Evolutionary conservation across 768 basidiomycete genomes (phyloP).

Genomic region (Boletellus emodensis): DNA sequence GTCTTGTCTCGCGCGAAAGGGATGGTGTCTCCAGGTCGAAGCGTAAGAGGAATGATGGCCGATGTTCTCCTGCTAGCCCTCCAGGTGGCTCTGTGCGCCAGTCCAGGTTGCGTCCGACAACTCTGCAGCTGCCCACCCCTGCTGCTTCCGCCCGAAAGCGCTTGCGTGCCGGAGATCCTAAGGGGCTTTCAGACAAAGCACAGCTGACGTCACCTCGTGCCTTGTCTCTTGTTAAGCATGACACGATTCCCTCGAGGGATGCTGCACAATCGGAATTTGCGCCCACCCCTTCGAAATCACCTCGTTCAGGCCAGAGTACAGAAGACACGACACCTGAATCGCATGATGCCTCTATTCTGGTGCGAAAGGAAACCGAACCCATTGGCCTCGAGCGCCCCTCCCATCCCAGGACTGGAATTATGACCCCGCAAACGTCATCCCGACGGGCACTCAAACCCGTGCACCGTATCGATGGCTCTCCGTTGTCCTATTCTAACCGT

Average conservation of each 20-base stretch:
- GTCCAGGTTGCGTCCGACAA: constrained; percentile 3
- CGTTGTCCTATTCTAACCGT: not conserved
- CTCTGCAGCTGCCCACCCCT: constrained; percentile 24
- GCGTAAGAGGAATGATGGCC: constrained; percentile 13
- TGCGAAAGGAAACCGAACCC: not conserved
- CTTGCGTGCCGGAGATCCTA: not conserved
- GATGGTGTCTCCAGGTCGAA: constrained; percentile 12
- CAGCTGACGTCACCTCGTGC: not conserved
- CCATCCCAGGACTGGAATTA: constrained; percentile 1
- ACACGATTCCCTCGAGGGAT: not conserved
- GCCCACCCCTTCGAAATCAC: not conserved
- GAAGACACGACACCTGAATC: not conserved
- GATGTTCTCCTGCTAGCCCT: not conserved
- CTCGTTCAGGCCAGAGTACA: not conserved
- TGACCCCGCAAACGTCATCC: constrained; percentile 16
- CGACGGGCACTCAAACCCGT: constrained; percentile 1
- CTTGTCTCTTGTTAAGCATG: not conserved
- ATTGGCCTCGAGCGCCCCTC: not conserved
- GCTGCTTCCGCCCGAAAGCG: constrained; percentile 18
- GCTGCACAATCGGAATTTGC: constrained; percentile 1
- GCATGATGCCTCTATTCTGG: not conserved
- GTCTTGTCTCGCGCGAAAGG: constrained; percentile 1
- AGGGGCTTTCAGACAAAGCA: not conserved
- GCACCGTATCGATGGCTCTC: not conserved
- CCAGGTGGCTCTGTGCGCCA: not conserved